Evolutionary conservation across 345 rosid species (phyloP).

Genomic region (Populus simonii): DNA sequence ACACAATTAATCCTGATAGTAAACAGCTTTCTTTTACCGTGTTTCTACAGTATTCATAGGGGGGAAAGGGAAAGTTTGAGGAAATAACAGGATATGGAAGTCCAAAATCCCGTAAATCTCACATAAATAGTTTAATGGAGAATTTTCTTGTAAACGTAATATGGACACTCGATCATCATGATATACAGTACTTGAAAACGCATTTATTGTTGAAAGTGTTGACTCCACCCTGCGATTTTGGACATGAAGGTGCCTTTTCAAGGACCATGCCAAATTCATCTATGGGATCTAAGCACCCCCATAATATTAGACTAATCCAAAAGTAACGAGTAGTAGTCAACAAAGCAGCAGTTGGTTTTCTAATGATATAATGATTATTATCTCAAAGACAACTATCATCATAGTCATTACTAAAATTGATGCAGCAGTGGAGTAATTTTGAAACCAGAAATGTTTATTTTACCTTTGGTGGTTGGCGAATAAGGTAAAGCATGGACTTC

Average conservation of each 20-base stretch:
- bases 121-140: not conserved
- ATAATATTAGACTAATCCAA: not conserved
- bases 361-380: not conserved
- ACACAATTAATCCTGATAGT: not conserved
- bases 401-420: not conserved
- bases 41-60: not conserved
- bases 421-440: not conserved
- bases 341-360: not conserved
- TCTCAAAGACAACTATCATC: not conserved
- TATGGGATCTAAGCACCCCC: not conserved
- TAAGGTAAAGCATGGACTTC: conserved; percentile 73
- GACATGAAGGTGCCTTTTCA: not conserved
- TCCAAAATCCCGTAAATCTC: not conserved
- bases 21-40: not conserved
- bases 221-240: no score
- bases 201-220: no score
- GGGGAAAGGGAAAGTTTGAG: not conserved
- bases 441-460: conserved; percentile 1
- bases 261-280: not conserved
- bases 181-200: not conserved
- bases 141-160: not conserved
- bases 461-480: conserved; percentile 82
- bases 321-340: not conserved
- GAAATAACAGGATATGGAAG: not conserved
- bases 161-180: not conserved